Conservation (phyloP, 2,329 filamentous ascomycete species). For the Fusarium begoniae region DNA sequence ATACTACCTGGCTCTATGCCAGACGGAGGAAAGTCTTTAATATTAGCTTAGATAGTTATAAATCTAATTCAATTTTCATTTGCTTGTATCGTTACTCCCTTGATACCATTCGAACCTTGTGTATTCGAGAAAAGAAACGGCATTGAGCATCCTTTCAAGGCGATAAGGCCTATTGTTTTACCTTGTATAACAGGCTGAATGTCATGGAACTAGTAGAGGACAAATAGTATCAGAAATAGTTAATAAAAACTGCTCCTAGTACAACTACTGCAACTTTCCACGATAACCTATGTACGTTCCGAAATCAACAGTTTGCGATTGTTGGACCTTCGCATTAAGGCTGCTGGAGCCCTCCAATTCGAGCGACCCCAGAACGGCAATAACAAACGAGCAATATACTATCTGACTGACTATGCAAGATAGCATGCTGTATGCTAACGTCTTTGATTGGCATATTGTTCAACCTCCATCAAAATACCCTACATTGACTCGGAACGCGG, state of each 20-base stretch:
- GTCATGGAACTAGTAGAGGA: neutral
- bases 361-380: neutral
- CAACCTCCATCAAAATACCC: neutral
- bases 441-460: no score
- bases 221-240: fast-evolving
- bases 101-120: no score
- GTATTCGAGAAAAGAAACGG: neutral
- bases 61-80: neutral
- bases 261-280: fast-evolving
- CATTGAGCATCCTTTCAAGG: neutral
- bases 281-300: fast-evolving
- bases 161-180: neutral
- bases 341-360: fast-evolving
- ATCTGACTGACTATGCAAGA: neutral
- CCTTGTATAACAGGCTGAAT: fast-evolving
- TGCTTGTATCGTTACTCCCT: neutral
- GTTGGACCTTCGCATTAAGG: neutral
- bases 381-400: fast-evolving
- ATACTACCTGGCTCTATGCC: neutral
- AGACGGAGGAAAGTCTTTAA: neutral
- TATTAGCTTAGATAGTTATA: neutral
- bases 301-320: fast-evolving
- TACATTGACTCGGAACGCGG: neutral
- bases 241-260: fast-evolving
- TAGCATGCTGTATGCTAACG: neutral